phyloP scores from a whole-genome alignment of 257 asterid species.

The Nicotiana otophora region DNA sequence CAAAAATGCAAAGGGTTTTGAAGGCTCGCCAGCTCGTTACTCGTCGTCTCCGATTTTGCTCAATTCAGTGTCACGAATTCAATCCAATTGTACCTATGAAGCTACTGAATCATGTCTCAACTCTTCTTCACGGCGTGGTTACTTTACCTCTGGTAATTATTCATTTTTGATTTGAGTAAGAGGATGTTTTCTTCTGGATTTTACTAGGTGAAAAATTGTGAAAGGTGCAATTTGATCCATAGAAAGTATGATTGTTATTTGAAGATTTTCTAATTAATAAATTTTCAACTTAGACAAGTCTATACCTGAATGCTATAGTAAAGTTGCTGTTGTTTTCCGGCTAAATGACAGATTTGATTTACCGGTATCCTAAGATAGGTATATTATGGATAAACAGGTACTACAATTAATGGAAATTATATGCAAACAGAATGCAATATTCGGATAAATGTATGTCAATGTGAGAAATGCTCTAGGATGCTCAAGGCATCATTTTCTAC shows the following conservation, averaged over 20 bases:
- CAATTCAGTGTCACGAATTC: constrained; percentile 21
- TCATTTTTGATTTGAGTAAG: too few relatives aligned
- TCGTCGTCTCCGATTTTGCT: constrained; percentile 20
- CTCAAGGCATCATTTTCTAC: constrained; percentile 43
- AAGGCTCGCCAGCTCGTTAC: constrained; percentile 28
- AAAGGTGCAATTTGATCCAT: background rate
- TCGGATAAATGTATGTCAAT: constrained; percentile 10
- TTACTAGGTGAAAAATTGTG: background rate
- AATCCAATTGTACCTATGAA: constrained; percentile 3
- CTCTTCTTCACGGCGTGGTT: constrained; percentile 26
- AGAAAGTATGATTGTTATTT: background rate
- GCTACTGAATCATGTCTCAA: constrained; percentile 10
- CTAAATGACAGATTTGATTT: background rate
- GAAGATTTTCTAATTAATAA: background rate
- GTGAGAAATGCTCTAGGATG: constrained; percentile 20
- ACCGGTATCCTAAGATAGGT: background rate
- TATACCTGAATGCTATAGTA: background rate
- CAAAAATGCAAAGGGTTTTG: constrained; percentile 40
- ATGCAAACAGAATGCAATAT: constrained; percentile 14
- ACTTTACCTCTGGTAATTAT: background rate
- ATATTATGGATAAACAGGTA: constrained; percentile 30
- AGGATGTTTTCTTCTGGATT: background rate
- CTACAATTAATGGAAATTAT: constrained; percentile 12
- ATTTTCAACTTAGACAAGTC: background rate
- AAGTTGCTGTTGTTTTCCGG: background rate